Evolutionary conservation across 176 grass and related monocot genomes (phyloP).

Genomic region (Guadua angustifolia): DNA sequence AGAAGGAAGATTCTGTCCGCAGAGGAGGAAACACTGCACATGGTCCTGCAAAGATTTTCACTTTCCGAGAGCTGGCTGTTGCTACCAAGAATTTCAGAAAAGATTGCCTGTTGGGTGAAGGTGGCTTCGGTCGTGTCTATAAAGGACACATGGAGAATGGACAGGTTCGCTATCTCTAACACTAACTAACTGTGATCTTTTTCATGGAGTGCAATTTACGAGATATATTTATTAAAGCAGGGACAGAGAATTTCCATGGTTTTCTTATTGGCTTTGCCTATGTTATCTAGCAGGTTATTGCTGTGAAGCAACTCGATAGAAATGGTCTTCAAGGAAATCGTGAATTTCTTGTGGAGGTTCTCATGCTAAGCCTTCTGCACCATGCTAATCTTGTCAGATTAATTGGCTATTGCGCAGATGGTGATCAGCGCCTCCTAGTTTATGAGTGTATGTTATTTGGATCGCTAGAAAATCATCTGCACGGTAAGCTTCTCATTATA

Average conservation of each 20-base stretch:
- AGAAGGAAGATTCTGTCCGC: constrained; percentile 60
- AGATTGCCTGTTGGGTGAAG: constrained; percentile 87
- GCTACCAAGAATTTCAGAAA: constrained; percentile 82
- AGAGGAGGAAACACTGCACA: constrained; percentile 57
- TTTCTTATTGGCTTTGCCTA: constrained; percentile 6
- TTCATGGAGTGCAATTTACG: constrained; percentile 27
- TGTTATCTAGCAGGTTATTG: constrained; percentile 65
- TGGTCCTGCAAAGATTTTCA: constrained; percentile 77
- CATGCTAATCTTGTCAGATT: constrained; percentile 94
- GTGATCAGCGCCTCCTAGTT: constrained; percentile 94
- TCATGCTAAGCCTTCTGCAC: constrained; percentile 95
- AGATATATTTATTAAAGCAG: constrained; percentile 3
- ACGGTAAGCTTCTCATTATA: constrained; percentile 52
- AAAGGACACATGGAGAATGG: constrained; percentile 84
- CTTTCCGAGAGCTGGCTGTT: constrained; percentile 75
- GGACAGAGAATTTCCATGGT: constrained; percentile 22
- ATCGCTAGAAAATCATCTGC: constrained; percentile 90
- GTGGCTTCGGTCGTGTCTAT: constrained; percentile 84
- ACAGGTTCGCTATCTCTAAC: constrained; percentile 58
- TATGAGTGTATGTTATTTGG: constrained; percentile 94
- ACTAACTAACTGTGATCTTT: not conserved
- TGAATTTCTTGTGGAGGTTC: constrained; percentile 99
- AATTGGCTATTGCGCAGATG: constrained; percentile 98
- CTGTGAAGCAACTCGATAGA: constrained; percentile 95
- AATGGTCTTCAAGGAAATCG: constrained; percentile 94